phyloP scores from a whole-genome alignment of 148 eudicot genomes.

The Vaccinium macrocarpon region DNA sequence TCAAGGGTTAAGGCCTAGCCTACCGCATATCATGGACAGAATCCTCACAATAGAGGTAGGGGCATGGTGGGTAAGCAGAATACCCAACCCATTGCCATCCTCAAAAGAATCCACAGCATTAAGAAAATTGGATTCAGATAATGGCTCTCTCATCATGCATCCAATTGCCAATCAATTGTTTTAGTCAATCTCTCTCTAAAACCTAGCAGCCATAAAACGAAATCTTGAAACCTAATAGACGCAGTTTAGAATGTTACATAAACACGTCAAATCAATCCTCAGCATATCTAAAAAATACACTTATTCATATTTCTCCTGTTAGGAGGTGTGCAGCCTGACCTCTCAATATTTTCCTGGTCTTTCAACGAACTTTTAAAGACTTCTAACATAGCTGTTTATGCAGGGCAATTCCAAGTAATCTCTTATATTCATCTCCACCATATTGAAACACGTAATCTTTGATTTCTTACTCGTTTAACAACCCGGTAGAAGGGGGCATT shows the following conservation, averaged over 20 bases:
- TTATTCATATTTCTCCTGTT: not conserved
- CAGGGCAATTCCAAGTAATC: not conserved
- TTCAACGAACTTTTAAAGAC: not conserved
- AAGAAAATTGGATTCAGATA: not conserved
- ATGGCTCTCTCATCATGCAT: not conserved
- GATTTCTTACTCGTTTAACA: too few relatives aligned
- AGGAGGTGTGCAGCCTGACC: not conserved
- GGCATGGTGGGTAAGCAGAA: not conserved
- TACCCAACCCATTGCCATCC: not conserved
- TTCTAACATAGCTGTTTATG: not conserved
- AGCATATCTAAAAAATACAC: not conserved
- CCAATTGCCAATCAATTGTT: not conserved
- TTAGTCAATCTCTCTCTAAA: not conserved
- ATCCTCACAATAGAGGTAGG: not conserved
- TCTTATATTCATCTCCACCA: too few relatives aligned
- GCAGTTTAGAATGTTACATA: not conserved
- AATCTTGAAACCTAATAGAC: not conserved
- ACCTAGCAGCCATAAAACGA: not conserved
- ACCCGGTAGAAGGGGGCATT: too few relatives aligned
- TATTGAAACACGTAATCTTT: too few relatives aligned
- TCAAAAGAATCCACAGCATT: not conserved
- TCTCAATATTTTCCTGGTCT: not conserved
- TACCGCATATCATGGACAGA: not conserved
- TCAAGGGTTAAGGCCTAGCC: not conserved
- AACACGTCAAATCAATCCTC: not conserved